Evolutionary conservation across 306 rosid species (phyloP).

Genomic region (Vicia faba): DNA sequence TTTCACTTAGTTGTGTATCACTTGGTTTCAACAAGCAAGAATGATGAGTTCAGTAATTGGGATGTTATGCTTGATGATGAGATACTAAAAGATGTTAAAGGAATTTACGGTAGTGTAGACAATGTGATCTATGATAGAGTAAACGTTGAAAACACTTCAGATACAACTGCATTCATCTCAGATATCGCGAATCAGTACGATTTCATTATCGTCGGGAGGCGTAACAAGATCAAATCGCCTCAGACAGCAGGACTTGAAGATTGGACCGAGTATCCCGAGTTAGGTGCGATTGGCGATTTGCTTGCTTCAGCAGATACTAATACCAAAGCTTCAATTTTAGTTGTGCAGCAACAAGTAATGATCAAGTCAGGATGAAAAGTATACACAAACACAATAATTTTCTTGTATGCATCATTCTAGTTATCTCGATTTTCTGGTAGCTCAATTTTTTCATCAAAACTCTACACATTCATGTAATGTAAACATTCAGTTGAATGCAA

Average conservation of each 20-base stretch:
- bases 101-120: not conserved
- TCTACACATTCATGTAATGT: not conserved
- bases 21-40: not conserved
- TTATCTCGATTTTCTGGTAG: not conserved
- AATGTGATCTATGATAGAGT: constrained; percentile 6
- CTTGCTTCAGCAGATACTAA: constrained; percentile 23
- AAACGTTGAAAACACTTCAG: not conserved
- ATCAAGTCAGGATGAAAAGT: not conserved
- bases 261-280: constrained; percentile 18
- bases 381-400: not conserved
- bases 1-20: constrained; percentile 5
- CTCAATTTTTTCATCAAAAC: not conserved
- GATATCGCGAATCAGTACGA: not conserved
- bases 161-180: not conserved
- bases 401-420: not conserved
- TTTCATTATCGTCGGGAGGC: constrained; percentile 18
- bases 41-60: not conserved
- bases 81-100: not conserved
- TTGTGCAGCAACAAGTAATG: constrained; percentile 18
- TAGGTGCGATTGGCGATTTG: constrained; percentile 28
- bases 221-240: constrained; percentile 7
- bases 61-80: constrained; percentile 17
- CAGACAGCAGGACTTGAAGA: not conserved
- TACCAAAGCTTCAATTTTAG: constrained; percentile 9
- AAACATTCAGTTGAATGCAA: not conserved